Base-by-base conservation (phyloP, 352 stramenopile species). In the Globisporangium yorkense region DNA sequence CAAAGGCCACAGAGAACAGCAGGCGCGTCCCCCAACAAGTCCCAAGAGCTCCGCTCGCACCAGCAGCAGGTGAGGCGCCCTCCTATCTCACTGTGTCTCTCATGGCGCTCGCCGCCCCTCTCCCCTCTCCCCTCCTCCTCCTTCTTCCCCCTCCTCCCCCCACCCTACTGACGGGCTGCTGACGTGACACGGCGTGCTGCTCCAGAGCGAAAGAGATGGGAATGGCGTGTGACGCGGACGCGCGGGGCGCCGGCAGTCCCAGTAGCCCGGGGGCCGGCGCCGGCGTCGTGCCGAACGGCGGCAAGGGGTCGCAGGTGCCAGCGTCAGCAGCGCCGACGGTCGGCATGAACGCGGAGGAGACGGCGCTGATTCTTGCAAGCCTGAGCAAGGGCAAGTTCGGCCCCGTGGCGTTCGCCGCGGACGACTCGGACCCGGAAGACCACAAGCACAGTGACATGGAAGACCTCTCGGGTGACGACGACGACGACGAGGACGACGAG, bases 311-410 rank as follows among this genome's bases (percentile, higher is more conserved):
- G 31, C 40, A 46, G 13, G 54, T 9, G 35, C 37, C n/a, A 18
- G 44, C 20, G 18, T 13, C 33, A 2, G 33, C n/a, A 13, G n/a
- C 24, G 18, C 15, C 54, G 6, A 20, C 56, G 13, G 35, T 68
- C 15, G 68, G 66, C 41, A 78, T 79, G 39, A 91, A 92, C 52
- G 83, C 85, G 15, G 83, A 95, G 52, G 85, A 93, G 71, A 93
- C 85, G 6, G 85, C 85, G 50, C 75, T 93, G 69, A 95, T 95
- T 51, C 79, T 95, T 56, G 89, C 85, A 54, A 89, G 78, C 65
- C 70, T 95, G 56, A 88, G 80, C 67, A 85, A 87, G 57, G 76
- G 71, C 16, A 78, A 75, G 43, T 77, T 73, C 31, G 56, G 57
- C n/a, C 50, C 54, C 12, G 57, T 51, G 48, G 51, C 31, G 24